Evolutionary conservation across 495 filamentous ascomycete genomes (phyloP).

Genomic region (Aspergillus sclerotiicarbonarius): DNA sequence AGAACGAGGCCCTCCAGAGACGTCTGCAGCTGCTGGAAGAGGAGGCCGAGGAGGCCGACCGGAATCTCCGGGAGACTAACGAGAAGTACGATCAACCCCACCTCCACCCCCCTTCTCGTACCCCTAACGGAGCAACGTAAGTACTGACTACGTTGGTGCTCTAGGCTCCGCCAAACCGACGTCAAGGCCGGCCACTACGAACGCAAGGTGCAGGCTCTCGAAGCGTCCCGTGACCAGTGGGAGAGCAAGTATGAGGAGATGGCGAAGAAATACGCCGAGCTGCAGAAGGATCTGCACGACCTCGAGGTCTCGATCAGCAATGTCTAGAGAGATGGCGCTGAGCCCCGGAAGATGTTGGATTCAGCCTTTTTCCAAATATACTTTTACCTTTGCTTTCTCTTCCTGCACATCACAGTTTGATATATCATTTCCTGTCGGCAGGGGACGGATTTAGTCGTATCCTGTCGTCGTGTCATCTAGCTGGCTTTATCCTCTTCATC

Average conservation of each 20-base stretch:
- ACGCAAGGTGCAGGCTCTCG: conserved; percentile 97
- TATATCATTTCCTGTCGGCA: conserved; percentile 24
- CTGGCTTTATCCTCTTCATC: conserved; percentile 14
- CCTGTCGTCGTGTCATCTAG: conserved; percentile 16
- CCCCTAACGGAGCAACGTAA: neutral
- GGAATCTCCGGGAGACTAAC: conserved; percentile 91
- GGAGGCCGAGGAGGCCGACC: conserved; percentile 93
- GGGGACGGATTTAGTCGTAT: conserved; percentile 26
- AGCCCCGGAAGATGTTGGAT: conserved; percentile 32
- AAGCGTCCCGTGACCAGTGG: conserved; percentile 84
- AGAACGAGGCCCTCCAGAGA: conserved; percentile 86
- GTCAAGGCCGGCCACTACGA: conserved; percentile 99
- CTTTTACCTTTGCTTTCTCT: conserved; percentile 25
- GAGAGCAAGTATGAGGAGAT: conserved; percentile 97
- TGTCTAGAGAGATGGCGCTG: conserved; percentile 58
- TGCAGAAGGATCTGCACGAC: conserved; percentile 89
- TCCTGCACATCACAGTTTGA: conserved; percentile 25
- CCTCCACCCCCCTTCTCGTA: neutral
- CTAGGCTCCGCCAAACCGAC: conserved; percentile 94
- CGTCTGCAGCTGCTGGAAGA: conserved; percentile 95
- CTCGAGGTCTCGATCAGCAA: conserved; percentile 86
- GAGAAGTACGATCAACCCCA: conserved; percentile 73
- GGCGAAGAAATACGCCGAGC: conserved; percentile 75
- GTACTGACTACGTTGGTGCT: conserved; percentile 21
- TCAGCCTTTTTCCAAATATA: conserved; percentile 29